Percentiles rank a stretch among this genome's conserved stretches.
Conservation (phyloP, 768 basidiomycete genomes). For the Mycena galopus region DNA sequence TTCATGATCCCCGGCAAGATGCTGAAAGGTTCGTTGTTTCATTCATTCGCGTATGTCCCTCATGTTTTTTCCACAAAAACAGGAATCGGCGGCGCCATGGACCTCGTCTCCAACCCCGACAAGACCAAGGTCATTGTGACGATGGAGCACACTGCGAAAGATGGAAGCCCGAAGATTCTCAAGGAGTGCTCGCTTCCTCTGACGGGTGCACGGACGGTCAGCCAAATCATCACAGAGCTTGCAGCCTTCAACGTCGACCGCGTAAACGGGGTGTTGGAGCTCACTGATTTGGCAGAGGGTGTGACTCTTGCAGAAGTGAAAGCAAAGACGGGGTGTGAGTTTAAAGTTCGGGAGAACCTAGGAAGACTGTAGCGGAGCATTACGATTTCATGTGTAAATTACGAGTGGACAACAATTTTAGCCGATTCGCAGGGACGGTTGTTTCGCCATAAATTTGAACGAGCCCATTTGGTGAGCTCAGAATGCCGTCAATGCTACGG, state of each 20-base stretch:
- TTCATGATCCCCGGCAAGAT: conserved; percentile 99
- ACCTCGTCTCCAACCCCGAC: conserved; percentile 95
- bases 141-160: conserved; percentile 92
- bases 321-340: conserved; percentile 89
- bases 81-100: conserved; percentile 98
- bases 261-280: conserved; percentile 73
- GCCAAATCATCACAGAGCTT: conserved; percentile 93
- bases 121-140: conserved; percentile 92
- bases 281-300: conserved; percentile 89
- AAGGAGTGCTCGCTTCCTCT: conserved; percentile 85
- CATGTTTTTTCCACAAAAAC: conserved; percentile 26
- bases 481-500: too few relatives aligned
- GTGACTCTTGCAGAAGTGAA: conserved; percentile 86
- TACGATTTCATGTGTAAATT: not conserved
- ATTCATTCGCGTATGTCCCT: not conserved
- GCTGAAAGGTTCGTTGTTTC: conserved; percentile 70
- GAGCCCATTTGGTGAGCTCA: too few relatives aligned
- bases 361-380: conserved; percentile 55
- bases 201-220: conserved; percentile 90
- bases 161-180: conserved; percentile 91
- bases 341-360: conserved; percentile 68
- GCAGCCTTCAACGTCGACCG: conserved; percentile 93
- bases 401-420: too few relatives aligned
- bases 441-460: too few relatives aligned
- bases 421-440: too few relatives aligned